Evolutionary conservation across 306 rosid genomes (phyloP), one percentile per base, ranked within the genome.

Genomic region (Dicorynia guianensis): DNA sequence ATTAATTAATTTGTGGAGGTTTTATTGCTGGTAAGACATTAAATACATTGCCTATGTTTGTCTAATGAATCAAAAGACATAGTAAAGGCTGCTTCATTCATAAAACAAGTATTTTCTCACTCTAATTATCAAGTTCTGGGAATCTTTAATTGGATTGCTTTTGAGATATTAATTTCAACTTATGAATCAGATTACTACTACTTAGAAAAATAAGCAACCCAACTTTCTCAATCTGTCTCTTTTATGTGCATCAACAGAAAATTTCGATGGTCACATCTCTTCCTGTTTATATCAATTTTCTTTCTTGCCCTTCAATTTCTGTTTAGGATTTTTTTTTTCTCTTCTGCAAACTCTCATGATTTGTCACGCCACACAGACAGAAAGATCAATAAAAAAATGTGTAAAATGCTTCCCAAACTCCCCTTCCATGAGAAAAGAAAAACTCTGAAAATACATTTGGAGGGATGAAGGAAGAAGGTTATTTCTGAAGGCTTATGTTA

Each of bases 131-230:
- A 4, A 8, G 17, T 11, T 14, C n/a, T 68, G 38, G 63, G 64
- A 44, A 71, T 54, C 76, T 39, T 60, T 13, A 39, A 49, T 69
- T 50, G 64, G 14, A 33, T 63, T 52, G n/a, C 7, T 10, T 62
- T 54, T 12, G 42, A 38, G 50, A 39, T 35, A 25, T 61, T 36
- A 30, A n/a, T 15, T 4, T 49, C 36, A 36, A 19, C 13, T 56
- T 25, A 10, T 65, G 38, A 65, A 14, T 47, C 17, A 47, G 56
- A 79, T 20, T 36, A 38, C 9, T 17, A 5, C 35, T 7, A 36
- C n/a, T 40, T 4, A 56, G 56, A n/a, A 36, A 73, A 56, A 58
- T 65, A 66, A 11, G 34, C 13, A 66, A 44, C 33, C 48, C 57
- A 4, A 50, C 42, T 69, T 43, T 38, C 43, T 42, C 17, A 1